Percentiles rank a stretch among this genome's conserved stretches.
Evolutionary conservation across 169 alveolate species (phyloP).

Genomic region (Eimeria necatrix): DNA sequence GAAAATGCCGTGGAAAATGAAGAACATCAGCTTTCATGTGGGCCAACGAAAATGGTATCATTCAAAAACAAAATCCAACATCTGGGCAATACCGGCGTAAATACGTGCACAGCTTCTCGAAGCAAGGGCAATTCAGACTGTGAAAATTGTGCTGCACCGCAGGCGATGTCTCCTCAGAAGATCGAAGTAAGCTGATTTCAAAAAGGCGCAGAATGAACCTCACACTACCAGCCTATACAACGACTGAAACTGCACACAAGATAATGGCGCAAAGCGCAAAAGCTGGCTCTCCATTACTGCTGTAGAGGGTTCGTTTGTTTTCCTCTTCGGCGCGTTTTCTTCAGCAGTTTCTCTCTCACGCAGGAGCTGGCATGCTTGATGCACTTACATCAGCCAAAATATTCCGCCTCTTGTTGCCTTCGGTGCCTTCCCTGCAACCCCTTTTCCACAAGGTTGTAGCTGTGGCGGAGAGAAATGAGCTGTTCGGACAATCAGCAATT

Average conservation of each 20-base stretch:
- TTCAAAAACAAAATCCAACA: too few relatives aligned
- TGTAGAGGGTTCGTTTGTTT: neutral
- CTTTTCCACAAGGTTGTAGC: slow-evolving; percentile 57
- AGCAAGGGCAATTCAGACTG: slow-evolving; percentile 19
- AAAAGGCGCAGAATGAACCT: neutral
- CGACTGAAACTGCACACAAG: too few relatives aligned
- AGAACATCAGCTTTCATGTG: too few relatives aligned
- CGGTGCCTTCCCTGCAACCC: slow-evolving; percentile 51
- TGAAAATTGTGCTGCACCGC: neutral
- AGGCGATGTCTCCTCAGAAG: neutral
- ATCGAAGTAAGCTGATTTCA: neutral
- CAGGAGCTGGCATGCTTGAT: neutral
- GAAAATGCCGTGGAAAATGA: too few relatives aligned
- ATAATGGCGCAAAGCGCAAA: neutral
- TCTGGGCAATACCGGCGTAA: too few relatives aligned
- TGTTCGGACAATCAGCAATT: slow-evolving; percentile 34
- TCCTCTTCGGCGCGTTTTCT: neutral
- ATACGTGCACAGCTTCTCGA: too few relatives aligned
- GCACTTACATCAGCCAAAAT: neutral
- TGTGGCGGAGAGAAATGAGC: neutral
- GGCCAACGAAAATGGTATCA: too few relatives aligned
- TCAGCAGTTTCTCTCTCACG: neutral
- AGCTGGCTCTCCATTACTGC: neutral
- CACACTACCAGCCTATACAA: too few relatives aligned
- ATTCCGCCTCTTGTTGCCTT: slow-evolving; percentile 49